Evolutionary conservation across 202 grass and related monocot genomes (phyloP).

Genomic region (Setaria viridis): DNA sequence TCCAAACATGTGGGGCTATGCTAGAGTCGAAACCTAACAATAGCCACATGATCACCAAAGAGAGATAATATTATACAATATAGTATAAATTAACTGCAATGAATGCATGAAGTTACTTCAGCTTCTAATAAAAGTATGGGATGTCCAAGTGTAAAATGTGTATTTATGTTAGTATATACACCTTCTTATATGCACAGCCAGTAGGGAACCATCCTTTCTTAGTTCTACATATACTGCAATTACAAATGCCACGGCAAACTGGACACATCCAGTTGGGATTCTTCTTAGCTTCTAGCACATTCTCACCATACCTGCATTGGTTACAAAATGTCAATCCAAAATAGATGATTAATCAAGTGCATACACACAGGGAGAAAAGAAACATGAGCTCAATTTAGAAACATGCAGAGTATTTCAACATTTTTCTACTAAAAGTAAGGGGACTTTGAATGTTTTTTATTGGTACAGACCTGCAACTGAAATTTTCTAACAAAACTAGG

Average conservation of each 20-base stretch:
- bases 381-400: background rate
- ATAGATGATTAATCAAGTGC: slow-evolving; percentile 19
- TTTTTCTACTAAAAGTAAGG: background rate
- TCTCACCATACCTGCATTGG: slow-evolving; percentile 88
- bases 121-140: background rate
- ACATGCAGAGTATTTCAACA: background rate
- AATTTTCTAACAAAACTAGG: background rate
- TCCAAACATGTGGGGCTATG: background rate
- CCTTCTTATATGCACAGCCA: slow-evolving; percentile 68
- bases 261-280: slow-evolving; percentile 90
- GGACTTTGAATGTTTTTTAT: background rate
- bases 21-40: too few relatives aligned
- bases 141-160: background rate
- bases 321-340: slow-evolving; percentile 15
- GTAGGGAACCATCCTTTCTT: slow-evolving; percentile 96
- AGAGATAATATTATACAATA: background rate
- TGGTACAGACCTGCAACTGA: background rate
- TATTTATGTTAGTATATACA: slow-evolving; percentile 17
- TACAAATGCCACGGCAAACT: slow-evolving; percentile 92
- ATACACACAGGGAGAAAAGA: background rate
- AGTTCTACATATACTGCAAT: slow-evolving; percentile 91
- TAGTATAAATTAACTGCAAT: background rate
- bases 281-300: slow-evolving; percentile 87
- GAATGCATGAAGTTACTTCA: background rate
- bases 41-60: background rate